Percentiles rank a stretch among this genome's conserved stretches.
phyloP scores from a whole-genome alignment of 345 rosid species.

The Rhizophora mangle region DNA sequence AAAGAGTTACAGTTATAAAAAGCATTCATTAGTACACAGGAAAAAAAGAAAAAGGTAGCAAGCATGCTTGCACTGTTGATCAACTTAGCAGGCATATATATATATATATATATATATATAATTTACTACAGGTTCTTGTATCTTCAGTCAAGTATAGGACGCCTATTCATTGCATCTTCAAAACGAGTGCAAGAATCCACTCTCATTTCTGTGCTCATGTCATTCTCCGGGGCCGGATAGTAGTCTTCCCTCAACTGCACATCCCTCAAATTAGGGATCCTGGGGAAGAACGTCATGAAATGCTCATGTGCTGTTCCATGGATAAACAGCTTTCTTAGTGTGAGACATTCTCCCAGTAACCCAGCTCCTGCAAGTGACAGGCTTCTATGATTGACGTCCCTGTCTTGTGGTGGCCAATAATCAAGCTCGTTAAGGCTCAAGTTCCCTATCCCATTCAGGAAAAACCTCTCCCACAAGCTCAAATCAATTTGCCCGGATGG shows the following conservation, averaged over 20 bases:
- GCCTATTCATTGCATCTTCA: slow-evolving; percentile 68
- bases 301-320: slow-evolving; percentile 94
- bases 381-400: slow-evolving; percentile 82
- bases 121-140: too few relatives aligned
- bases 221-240: slow-evolving; percentile 84
- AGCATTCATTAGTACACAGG: too few relatives aligned
- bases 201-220: slow-evolving; percentile 89
- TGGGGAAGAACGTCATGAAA: slow-evolving; percentile 74
- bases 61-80: too few relatives aligned
- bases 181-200: slow-evolving; percentile 74
- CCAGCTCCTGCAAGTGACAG: slow-evolving; percentile 71
- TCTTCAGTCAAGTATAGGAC: slow-evolving; percentile 47
- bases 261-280: slow-evolving; percentile 59
- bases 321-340: slow-evolving; percentile 79
- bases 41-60: too few relatives aligned
- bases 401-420: slow-evolving; percentile 92
- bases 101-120: too few relatives aligned
- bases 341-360: slow-evolving; percentile 51
- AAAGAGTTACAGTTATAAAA: too few relatives aligned
- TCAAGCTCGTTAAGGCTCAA: slow-evolving; percentile 65
- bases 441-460: slow-evolving; percentile 58
- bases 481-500: slow-evolving; percentile 80
- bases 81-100: too few relatives aligned
- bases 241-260: slow-evolving; percentile 20
- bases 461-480: slow-evolving; percentile 89